These are phyloP conservation scores for Pseudoneurospora amorphoporcata DNA, from an alignment of 495 filamentous ascomycete genomes.

Conservation along the genomic window DNA sequence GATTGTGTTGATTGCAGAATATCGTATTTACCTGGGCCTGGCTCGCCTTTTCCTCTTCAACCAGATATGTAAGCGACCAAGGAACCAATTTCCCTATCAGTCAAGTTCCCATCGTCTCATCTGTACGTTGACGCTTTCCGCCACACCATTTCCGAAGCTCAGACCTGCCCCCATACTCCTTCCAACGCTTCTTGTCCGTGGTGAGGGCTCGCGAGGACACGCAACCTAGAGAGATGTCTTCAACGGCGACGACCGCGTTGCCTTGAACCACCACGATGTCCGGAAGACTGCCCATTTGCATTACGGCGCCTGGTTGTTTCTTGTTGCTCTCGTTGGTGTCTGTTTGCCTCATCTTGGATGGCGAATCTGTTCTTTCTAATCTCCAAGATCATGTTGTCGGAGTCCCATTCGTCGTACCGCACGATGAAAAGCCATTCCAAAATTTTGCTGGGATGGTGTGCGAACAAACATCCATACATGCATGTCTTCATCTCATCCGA, in stretches of 20 bases:
- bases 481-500: not conserved
- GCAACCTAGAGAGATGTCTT: not conserved
- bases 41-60: not conserved
- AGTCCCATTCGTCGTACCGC: not conserved
- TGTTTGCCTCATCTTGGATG: not conserved
- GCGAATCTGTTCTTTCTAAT: rapidly evolving
- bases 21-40: not conserved
- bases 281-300: not conserved
- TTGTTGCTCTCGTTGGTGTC: not conserved
- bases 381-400: not conserved
- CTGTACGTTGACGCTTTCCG: not conserved
- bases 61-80: not conserved
- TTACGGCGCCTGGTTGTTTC: not conserved
- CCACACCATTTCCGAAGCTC: not conserved
- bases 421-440: rapidly evolving
- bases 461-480: not conserved
- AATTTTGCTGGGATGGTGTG: not conserved
- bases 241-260: not conserved
- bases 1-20: not conserved
- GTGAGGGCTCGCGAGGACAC: not conserved
- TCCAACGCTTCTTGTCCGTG: not conserved
- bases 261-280: not conserved
- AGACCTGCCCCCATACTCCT: not conserved
- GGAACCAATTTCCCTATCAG: not conserved
- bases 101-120: not conserved